A percentile compares a stretch with the other conserved stretches of the same genome.
Conservation (phyloP, 2,329 filamentous ascomycete species). For the Periconia sp. region DNA sequence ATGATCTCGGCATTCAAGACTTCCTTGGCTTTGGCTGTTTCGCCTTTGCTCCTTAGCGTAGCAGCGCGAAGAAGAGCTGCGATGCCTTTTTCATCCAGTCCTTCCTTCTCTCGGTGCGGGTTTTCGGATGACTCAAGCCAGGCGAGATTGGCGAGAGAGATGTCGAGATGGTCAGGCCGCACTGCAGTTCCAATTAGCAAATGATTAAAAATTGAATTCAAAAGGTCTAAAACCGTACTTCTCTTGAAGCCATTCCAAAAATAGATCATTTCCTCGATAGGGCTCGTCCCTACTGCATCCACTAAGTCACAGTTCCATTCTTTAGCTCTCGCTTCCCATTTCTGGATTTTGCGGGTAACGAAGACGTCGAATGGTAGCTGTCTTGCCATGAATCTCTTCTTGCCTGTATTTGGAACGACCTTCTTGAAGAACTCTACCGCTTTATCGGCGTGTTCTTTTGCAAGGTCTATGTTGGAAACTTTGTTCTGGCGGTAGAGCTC, state of each 20-base stretch:
- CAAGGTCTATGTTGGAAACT: constrained; percentile 49
- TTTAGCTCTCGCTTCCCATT: constrained; percentile 83
- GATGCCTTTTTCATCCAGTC: constrained; percentile 67
- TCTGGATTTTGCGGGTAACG: constrained; percentile 79
- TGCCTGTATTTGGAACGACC: constrained; percentile 76
- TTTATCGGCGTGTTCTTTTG: constrained; percentile 45
- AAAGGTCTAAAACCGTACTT: too few relatives aligned
- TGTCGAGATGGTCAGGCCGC: constrained; percentile 67
- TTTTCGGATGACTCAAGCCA: constrained; percentile 67
- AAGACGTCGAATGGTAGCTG: constrained; percentile 91
- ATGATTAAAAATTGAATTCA: too few relatives aligned
- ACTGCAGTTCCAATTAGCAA: too few relatives aligned
- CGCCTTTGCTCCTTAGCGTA: constrained; percentile 68
- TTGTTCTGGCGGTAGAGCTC: constrained; percentile 76
- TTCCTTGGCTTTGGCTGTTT: constrained; percentile 68
- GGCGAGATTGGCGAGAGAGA: constrained; percentile 66
- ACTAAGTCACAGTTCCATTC: constrained; percentile 68
- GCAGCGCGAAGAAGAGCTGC: constrained; percentile 70
- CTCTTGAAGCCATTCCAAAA: constrained; percentile 90
- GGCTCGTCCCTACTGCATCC: constrained; percentile 81
- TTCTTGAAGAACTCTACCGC: constrained; percentile 75
- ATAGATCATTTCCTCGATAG: constrained; percentile 89
- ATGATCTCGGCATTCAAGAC: constrained; percentile 70
- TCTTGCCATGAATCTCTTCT: constrained; percentile 87
- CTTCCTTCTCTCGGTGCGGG: constrained; percentile 58